Base-by-base conservation (phyloP, 345 rosid species). In the Dovyalis caffra region DNA sequence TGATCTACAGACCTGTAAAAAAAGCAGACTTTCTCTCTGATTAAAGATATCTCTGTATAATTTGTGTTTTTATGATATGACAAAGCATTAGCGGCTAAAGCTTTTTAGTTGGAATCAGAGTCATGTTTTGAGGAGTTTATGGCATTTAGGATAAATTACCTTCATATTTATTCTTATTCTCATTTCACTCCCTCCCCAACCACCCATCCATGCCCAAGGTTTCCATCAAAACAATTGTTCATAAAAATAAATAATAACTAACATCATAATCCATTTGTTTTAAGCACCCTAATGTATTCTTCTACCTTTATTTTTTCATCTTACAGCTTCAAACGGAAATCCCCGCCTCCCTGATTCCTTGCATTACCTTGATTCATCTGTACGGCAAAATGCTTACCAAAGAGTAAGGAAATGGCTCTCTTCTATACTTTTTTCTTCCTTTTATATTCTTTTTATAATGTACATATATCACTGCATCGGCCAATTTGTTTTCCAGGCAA, bases 311-410 rank as follows among this genome's bases (percentile, higher is more conserved):
- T 4, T 64, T 9, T 66, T 65, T 75, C 43, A 57, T 40, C 66
- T 74, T 72, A 83, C 84, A 94, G 98, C 97, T 85, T 94, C 98
- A 74, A 92, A 92, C 86, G 97, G 95, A 79, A 92, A 92, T 74
- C 93, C 97, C 37, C 97, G 97, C 66, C 93, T 90, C 58, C 92
- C 93, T 40, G 97, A 90, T 87, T 92, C 95, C 29, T 85, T 92
- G 87, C 97, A 92, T 82, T 92, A 90, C 76, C 79, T 90, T 20
- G 97, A 92, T 81, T 90, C 88, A 69, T 82, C 95, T 23, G 90
- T 90, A 73, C 84, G 94, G 66, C 79, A 70, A 74, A 92, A 92
- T 83, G 90, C 94, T 1, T 92, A 92, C 69, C 95, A 92, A 74
- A 84, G 85, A 81, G 97, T 92, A 81, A 81, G 86, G 67, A 69